Evolutionary conservation across 306 rosid genomes (phyloP).

Genomic region (Morella rubra): DNA sequence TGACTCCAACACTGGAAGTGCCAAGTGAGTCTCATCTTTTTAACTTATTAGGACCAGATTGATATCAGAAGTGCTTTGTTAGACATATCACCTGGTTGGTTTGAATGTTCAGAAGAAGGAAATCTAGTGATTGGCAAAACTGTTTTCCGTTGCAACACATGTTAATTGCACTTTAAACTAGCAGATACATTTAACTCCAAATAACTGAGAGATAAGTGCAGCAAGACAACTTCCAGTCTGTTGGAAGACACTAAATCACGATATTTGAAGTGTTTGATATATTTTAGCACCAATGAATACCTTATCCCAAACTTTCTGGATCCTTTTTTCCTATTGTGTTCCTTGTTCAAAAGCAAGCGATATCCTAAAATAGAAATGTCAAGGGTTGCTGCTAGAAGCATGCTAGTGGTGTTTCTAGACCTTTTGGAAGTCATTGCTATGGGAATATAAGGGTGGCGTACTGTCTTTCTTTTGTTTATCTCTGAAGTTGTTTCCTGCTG

Average conservation of each 20-base stretch:
- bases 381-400: neutral
- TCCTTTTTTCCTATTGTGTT: neutral
- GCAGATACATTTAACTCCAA: neutral
- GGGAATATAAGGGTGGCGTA: neutral
- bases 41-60: neutral
- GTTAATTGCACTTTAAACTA: neutral
- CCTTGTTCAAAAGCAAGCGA: neutral
- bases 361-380: neutral
- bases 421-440: neutral
- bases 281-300: neutral
- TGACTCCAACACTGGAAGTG: constrained; percentile 47
- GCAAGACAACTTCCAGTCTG: neutral
- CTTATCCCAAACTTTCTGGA: constrained; percentile 1
- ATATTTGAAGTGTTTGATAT: neutral
- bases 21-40: constrained; percentile 41
- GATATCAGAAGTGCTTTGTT: neutral
- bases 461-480: neutral
- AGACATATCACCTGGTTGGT: neutral
- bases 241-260: neutral
- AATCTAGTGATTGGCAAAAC: neutral
- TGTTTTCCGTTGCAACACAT: neutral
- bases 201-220: neutral
- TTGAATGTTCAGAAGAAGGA: neutral
- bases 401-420: neutral
- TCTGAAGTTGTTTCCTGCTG: neutral